Evolutionary conservation across 495 filamentous ascomycete genomes (phyloP).

Genomic region (Podospora pseudoanserina): DNA sequence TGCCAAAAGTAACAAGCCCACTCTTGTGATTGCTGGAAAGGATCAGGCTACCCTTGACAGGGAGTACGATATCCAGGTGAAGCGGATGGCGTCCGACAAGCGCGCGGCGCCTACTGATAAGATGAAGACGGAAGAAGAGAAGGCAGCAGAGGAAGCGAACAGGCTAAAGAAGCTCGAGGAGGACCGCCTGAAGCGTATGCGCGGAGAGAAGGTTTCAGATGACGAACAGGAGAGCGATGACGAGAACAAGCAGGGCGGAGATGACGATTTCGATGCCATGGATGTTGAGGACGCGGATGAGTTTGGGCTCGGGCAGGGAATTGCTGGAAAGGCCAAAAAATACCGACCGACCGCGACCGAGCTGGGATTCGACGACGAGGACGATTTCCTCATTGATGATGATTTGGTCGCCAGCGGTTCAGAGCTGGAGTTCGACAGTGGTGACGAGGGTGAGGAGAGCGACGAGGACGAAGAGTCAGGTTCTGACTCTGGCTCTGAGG

Average conservation of each 20-base stretch:
- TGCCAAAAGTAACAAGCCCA: constrained; percentile 43
- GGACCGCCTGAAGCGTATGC: constrained; percentile 69
- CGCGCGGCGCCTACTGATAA: constrained; percentile 78
- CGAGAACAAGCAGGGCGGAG: constrained; percentile 39
- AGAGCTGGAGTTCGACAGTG: constrained; percentile 55
- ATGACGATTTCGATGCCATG: constrained; percentile 24
- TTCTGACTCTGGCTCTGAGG: constrained; percentile 26
- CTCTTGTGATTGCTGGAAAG: constrained; percentile 55
- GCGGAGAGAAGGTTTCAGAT: constrained; percentile 54
- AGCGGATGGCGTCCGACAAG: constrained; percentile 76
- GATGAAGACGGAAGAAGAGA: constrained; percentile 90
- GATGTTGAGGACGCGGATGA: constrained; percentile 49
- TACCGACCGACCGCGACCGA: constrained; percentile 44
- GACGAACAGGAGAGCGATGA: constrained; percentile 51
- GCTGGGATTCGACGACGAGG: constrained; percentile 76
- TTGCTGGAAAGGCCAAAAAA: constrained; percentile 29
- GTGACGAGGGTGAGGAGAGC: constrained; percentile 53
- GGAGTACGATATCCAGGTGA: constrained; percentile 79
- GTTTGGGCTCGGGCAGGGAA: constrained; percentile 54
- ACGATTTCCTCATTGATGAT: constrained; percentile 87
- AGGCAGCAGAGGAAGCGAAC: constrained; percentile 66
- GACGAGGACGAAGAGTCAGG: constrained; percentile 39
- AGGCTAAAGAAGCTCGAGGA: constrained; percentile 76
- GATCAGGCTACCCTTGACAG: constrained; percentile 64
- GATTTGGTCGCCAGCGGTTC: constrained; percentile 71